These are phyloP conservation scores for Cyclocybe aegerita DNA, from an alignment of 768 basidiomycete genomes.

Conservation along the genomic window DNA sequence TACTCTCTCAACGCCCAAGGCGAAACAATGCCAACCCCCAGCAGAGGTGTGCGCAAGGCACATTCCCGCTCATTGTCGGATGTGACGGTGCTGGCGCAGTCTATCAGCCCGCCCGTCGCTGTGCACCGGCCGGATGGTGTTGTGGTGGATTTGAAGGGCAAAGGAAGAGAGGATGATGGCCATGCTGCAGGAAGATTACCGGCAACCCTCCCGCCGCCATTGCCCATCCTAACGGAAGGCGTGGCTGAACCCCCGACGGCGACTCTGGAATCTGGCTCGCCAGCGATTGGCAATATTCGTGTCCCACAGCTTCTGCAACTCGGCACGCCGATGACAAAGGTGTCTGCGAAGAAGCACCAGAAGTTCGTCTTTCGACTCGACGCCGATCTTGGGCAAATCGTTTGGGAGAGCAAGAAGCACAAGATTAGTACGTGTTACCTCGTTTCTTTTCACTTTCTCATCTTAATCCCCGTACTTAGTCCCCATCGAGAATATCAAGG, in stretches of 20 bases:
- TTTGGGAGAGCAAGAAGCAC: constrained; percentile 73
- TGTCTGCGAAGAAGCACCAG: constrained; percentile 77
- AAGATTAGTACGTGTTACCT: constrained; percentile 60
- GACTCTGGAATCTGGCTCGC: constrained; percentile 1
- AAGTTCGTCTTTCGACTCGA: constrained; percentile 70
- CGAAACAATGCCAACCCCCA: not conserved
- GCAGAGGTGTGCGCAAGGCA: constrained; percentile 3
- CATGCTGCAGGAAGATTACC: constrained; percentile 1
- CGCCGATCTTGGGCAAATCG: constrained; percentile 77
- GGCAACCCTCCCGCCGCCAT: constrained; percentile 3
- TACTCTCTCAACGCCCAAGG: constrained; percentile 16
- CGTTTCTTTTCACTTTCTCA: constrained; percentile 29
- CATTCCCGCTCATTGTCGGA: constrained; percentile 18
- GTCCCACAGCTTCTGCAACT: constrained; percentile 59
- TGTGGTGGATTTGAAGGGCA: no score
- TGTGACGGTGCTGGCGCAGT: not conserved
- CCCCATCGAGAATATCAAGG: constrained; percentile 85
- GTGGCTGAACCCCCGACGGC: not conserved
- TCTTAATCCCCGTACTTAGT: constrained; percentile 43
- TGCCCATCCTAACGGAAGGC: constrained; percentile 12
- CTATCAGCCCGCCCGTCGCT: not conserved
- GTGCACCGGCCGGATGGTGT: no score
- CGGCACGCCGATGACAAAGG: constrained; percentile 80
- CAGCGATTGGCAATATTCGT: constrained; percentile 10
- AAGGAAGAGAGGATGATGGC: not conserved